Evolutionary conservation across 139 green algal genomes (phyloP), one percentile per base, ranked within the genome.

Genomic region (Tetradesmus lagerheimii): DNA sequence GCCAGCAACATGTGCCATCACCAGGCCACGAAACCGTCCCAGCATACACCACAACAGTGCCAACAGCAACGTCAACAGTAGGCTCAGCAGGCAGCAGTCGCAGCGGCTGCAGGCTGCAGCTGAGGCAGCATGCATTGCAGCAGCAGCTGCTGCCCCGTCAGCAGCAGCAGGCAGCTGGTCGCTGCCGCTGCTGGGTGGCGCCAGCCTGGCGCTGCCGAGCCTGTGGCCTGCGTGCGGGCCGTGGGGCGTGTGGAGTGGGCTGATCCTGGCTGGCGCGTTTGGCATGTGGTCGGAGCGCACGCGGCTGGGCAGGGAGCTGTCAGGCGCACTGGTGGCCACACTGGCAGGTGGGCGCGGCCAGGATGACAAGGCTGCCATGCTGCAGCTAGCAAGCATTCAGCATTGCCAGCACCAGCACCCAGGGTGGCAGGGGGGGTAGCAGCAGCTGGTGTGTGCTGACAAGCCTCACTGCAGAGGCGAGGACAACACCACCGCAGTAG

Each of bases 301-400:
- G 0, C 91, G 89, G n/a, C 89, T 94, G 50, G 96, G 97, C 29
- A 94, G 94, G 88, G 94, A 96, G 78, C 93, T 98, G 66, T 97
- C 95, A 87, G 97, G 95, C 0, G 94, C 96, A 20, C 95, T 99
- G 14, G 93, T 98, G 39, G 90, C 91, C 9, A 98, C 96, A 3
- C 87, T 99, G 53, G 82, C 82, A 79, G 82, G 82, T 87, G 57
- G 16, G 57, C 1, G 53, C 1, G 1, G n/a, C 2, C 57, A 67
- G 57, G 20, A 67, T 6, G 8, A 64, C 1, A 20, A 64, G 50
- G 50, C 50, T 25, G 12, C 16, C 50, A 64, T 23, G 50, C 11
- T 27, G 50, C 50, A 64, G 50, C 50, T 4, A 8, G 43, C 43
- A 4, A 78, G 29, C 34, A 80, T 20, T 15, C 71, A 80, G 71